These are phyloP conservation scores for Mariannaea elegans DNA, from an alignment of 2,329 filamentous ascomycete species.

Conservation along the genomic window DNA sequence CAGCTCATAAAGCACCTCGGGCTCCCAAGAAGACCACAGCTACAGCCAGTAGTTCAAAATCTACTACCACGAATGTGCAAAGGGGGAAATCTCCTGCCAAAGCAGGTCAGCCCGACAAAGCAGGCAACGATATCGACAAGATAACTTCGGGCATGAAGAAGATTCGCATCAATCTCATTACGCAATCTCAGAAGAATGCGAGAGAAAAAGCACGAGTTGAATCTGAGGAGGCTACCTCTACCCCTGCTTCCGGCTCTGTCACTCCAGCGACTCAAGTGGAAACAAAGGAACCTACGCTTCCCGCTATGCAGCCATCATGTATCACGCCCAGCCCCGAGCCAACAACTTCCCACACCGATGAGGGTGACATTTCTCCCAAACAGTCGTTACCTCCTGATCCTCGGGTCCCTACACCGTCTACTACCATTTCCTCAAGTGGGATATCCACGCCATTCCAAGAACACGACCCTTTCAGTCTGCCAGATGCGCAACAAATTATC, in stretches of 20 bases:
- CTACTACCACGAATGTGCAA: slow-evolving; percentile 13
- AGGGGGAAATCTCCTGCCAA: slow-evolving; percentile 26
- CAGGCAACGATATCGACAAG: slow-evolving; percentile 58
- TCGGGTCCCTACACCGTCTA: slow-evolving; percentile 30
- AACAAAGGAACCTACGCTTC: neutral
- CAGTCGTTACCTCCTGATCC: slow-evolving; percentile 20
- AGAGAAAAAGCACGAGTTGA: slow-evolving; percentile 49
- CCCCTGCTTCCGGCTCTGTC: slow-evolving; percentile 8
- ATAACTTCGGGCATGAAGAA: slow-evolving; percentile 69
- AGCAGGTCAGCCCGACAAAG: slow-evolving; percentile 19
- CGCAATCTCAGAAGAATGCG: slow-evolving; percentile 66
- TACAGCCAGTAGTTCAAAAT: slow-evolving; percentile 26
- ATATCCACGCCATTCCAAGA: slow-evolving; percentile 38
- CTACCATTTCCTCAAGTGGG: slow-evolving; percentile 37
- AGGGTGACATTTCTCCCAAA: slow-evolving; percentile 22
- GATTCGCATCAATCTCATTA: slow-evolving; percentile 69
- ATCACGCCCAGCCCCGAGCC: neutral
- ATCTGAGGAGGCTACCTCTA: slow-evolving; percentile 28
- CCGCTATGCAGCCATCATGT: slow-evolving; percentile 5
- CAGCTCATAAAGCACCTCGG: slow-evolving; percentile 43
- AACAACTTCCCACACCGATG: neutral
- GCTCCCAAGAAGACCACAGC: slow-evolving; percentile 49
- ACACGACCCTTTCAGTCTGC: slow-evolving; percentile 31
- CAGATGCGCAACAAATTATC: slow-evolving; percentile 34
- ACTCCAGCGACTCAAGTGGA: slow-evolving; percentile 3